Base-by-base conservation (phyloP, 2,329 filamentous ascomycete species). In the Neurospora sp. region DNA sequence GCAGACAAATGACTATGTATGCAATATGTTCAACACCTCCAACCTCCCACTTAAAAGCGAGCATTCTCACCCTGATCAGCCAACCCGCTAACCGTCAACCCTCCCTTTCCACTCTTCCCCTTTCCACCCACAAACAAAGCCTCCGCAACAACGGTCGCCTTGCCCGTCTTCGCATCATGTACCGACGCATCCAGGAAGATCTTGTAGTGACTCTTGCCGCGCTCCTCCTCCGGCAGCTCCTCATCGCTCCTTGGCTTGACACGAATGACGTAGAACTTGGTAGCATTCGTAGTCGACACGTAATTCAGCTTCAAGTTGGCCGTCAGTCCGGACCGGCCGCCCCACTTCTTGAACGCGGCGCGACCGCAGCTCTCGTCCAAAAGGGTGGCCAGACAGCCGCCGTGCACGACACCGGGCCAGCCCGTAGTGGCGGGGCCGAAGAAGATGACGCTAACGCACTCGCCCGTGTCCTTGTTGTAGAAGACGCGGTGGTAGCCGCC, bases 371-470 rank as follows among this genome's bases (percentile, higher is more conserved):
- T 86, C 81, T 93, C 91, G 77, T 92, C 87, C 43, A 93, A 79
- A 3, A 92, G 78, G 0, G 89, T 93, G 8, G 89, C 90, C 67
- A 91, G 83, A 7, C 85, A 83, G 15, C 91, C 91, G 69, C 91
- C 91, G 80, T 95, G 91, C 68, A 89, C 87, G 52, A 91, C 83
- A 13, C 86, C 85, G 1, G 91, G 91, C 90, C 90, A 94, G 4
- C 92, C 91, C 67, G 85, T 82, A 23, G 90, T 77, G 1, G 83
- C 86, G n/a, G 82, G 78, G 7, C 91, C 92, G 69, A 93, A 84
- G 82, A 85, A 91, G 4, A 93, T 81, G n/a, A 93, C 83, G 67
- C 84, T 86, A 11, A 90, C 80, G 40, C 88, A 78, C 74, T 88
- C 86, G 73, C 87, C 84, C 7, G 88, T 86, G 38, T 78, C 78